Percentiles rank a stretch among this genome's conserved stretches.
These are phyloP conservation scores for Dactylellina drechsleri DNA, from an alignment of 2,329 filamentous ascomycete species.

Conservation along the genomic window DNA sequence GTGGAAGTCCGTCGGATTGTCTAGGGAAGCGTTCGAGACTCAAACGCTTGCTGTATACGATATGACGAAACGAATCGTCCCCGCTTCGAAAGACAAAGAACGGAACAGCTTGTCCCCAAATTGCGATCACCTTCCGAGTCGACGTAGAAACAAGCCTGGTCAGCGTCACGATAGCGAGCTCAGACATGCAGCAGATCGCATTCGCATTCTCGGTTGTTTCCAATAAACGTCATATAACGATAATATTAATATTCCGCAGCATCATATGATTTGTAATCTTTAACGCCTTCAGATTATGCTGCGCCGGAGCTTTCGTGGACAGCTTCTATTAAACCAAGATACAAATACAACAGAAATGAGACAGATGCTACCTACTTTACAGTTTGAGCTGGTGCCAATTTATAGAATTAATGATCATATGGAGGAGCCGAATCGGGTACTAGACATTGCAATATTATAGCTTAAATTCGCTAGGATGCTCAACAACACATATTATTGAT, in stretches of 20 bases:
- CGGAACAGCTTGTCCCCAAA: constrained; percentile 28
- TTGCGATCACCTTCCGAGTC: constrained; percentile 43
- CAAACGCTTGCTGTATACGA: constrained; percentile 22
- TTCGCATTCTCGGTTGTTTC: neutral
- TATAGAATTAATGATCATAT: no score
- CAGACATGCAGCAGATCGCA: neutral
- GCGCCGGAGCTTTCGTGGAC: no score
- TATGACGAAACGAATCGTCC: constrained; percentile 5
- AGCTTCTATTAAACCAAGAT: no score
- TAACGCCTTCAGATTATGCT: neutral
- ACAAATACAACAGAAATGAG: no score
- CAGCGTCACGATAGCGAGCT: neutral
- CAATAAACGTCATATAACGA: neutral
- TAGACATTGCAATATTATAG: no score
- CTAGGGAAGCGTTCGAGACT: constrained; percentile 23
- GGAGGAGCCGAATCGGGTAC: no score
- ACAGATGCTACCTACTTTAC: no score
- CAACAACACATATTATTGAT: no score
- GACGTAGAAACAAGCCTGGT: neutral
- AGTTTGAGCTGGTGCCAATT: no score
- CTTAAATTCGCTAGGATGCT: no score
- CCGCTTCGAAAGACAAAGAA: constrained; percentile 8
- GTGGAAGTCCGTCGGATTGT: constrained; percentile 36
- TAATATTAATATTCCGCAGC: neutral
- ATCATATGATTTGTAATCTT: constrained; percentile 3